These are phyloP conservation scores for Trypanosoma melophagium DNA, from an alignment of 208 protist species.

Conservation along the genomic window DNA sequence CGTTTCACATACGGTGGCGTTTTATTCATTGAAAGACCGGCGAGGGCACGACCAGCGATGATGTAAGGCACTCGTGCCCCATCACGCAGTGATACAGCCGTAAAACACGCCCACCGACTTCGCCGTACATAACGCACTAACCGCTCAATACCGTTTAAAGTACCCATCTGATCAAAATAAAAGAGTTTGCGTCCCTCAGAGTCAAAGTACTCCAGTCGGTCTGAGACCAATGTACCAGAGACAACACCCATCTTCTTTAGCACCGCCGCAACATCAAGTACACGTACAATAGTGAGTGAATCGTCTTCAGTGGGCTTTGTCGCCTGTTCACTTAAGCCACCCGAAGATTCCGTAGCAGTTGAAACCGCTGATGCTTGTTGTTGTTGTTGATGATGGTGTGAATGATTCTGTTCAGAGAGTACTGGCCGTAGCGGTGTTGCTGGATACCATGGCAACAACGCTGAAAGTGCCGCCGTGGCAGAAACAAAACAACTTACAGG, in stretches of 20 bases:
- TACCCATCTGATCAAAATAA: slow-evolving; percentile 26
- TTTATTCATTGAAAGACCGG: slow-evolving; percentile 3
- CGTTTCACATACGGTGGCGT: slow-evolving; percentile 9
- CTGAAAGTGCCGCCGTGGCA: slow-evolving; percentile 1
- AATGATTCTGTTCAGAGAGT: not conserved
- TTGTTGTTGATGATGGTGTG: slow-evolving; percentile 3
- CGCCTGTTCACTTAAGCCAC: no score
- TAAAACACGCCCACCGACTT: slow-evolving; percentile 5
- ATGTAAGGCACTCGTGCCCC: not conserved
- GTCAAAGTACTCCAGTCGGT: slow-evolving; percentile 20
- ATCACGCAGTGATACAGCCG: slow-evolving; percentile 2
- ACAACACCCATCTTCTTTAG: slow-evolving; percentile 19
- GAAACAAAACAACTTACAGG: slow-evolving; percentile 19
- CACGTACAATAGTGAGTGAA: not conserved
- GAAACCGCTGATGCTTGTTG: not conserved
- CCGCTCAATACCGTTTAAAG: slow-evolving; percentile 23
- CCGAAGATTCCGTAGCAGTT: not conserved
- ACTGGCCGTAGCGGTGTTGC: slow-evolving; percentile 1
- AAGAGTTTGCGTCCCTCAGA: not conserved
- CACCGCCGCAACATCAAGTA: slow-evolving; percentile 18
- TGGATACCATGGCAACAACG: slow-evolving; percentile 21
- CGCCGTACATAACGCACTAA: slow-evolving; percentile 15
- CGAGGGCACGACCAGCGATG: slow-evolving; percentile 5
- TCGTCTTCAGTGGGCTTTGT: not conserved
- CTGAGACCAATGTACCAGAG: not conserved